Evolutionary conservation across 2,329 filamentous ascomycete species (phyloP).

Genomic region (Calonectria pauciramosa): DNA sequence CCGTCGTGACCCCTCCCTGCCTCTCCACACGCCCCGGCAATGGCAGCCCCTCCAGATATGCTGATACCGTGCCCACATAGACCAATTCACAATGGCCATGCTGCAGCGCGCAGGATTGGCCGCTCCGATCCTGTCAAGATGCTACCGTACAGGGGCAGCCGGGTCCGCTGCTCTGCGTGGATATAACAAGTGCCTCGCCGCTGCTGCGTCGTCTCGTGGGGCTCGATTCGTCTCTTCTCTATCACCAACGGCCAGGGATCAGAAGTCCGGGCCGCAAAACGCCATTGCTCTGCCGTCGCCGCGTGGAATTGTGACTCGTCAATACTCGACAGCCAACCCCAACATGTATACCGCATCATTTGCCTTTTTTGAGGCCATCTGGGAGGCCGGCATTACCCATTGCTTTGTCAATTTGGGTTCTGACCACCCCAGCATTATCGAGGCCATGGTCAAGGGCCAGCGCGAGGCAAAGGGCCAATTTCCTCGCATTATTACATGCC

Average conservation of each 20-base stretch:
- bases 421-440: conserved; percentile 82
- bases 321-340: conserved; percentile 44
- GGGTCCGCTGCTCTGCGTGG: conserved; percentile 29
- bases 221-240: conserved; percentile 25
- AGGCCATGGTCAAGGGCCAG: conserved; percentile 84
- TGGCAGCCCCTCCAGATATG: background rate
- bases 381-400: conserved; percentile 75
- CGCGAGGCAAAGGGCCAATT: conserved; percentile 75
- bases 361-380: conserved; percentile 86
- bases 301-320: conserved; percentile 29
- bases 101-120: conserved; percentile 44
- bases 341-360: conserved; percentile 80
- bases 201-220: conserved; percentile 16
- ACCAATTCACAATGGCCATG: conserved; percentile 39
- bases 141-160: conserved; percentile 29
- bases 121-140: conserved; percentile 40
- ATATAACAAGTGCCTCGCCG: conserved; percentile 35
- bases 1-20: conserved; percentile 10
- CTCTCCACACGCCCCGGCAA: background rate
- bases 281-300: conserved; percentile 28
- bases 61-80: conserved; percentile 31
- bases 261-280: conserved; percentile 8
- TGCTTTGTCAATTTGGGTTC: conserved; percentile 77
- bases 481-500: conserved; percentile 82
- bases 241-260: conserved; percentile 22